phyloP scores from a whole-genome alignment of 2,329 filamentous ascomycete genomes.

The Penicillium olsonii region DNA sequence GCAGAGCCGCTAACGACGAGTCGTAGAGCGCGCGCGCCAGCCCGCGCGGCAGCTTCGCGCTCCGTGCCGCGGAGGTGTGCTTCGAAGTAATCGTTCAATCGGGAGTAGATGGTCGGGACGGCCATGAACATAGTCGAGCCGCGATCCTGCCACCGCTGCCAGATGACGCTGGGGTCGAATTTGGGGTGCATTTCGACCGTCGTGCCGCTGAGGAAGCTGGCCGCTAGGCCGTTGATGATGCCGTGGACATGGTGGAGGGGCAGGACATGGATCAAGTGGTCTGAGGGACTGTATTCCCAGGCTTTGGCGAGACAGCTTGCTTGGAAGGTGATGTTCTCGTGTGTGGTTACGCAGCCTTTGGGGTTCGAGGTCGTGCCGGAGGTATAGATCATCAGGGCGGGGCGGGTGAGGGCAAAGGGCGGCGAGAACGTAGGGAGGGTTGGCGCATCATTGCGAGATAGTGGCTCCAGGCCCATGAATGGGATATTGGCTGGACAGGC shows the following conservation, averaged over 20 bases:
- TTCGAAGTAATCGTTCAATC: constrained; percentile 50
- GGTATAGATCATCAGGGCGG: constrained; percentile 47
- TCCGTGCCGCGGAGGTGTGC: constrained; percentile 39
- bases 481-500: constrained; percentile 27
- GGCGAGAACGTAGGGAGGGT: constrained; percentile 36
- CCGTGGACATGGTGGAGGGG: constrained; percentile 56
- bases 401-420: constrained; percentile 29
- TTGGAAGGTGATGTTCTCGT: constrained; percentile 42
- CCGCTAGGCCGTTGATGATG: constrained; percentile 52
- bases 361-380: constrained; percentile 45
- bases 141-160: constrained; percentile 47
- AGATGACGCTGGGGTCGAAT: constrained; percentile 48
- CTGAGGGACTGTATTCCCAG: constrained; percentile 35
- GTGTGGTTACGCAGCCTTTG: constrained; percentile 48
- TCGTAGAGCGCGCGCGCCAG: constrained; percentile 37
- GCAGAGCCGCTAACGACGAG: constrained; percentile 47
- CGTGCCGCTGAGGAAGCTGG: constrained; percentile 48
- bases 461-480: constrained; percentile 34
- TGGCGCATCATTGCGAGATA: constrained; percentile 21
- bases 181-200: constrained; percentile 52
- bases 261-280: constrained; percentile 52
- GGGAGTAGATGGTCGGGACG: constrained; percentile 55
- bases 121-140: constrained; percentile 53
- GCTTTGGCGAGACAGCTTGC: constrained; percentile 32
- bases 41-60: constrained; percentile 33